Evolutionary conservation across 2,329 filamentous ascomycete species (phyloP).

Genomic region (Phaeophleospora eucalypticola): DNA sequence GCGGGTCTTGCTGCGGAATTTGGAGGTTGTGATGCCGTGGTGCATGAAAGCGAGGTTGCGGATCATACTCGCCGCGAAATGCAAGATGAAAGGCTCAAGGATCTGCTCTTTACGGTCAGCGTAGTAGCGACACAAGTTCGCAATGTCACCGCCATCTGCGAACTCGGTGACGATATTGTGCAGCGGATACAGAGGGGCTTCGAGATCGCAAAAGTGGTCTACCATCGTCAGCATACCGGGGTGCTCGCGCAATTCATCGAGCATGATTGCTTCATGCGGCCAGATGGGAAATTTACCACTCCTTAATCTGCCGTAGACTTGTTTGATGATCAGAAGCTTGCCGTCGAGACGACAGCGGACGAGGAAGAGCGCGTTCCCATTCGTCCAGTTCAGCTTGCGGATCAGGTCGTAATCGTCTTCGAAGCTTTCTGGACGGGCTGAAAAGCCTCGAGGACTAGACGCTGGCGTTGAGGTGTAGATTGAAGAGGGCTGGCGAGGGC

Average conservation of each 20-base stretch:
- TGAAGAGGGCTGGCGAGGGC: neutral
- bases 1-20: conserved; percentile 1
- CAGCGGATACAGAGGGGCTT: neutral
- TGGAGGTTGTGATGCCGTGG: conserved; percentile 14
- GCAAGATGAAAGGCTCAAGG: conserved; percentile 21
- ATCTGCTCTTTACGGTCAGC: neutral
- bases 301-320: neutral
- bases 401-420: conserved; percentile 7
- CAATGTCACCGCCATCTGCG: conserved; percentile 23
- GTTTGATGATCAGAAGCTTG: conserved; percentile 16
- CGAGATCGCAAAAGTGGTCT: neutral
- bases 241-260: neutral
- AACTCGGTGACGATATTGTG: conserved; percentile 19
- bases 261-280: neutral
- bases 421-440: neutral
- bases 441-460: neutral
- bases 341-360: conserved; percentile 5
- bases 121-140: conserved; percentile 12
- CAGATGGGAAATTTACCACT: neutral
- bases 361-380: conserved; percentile 9
- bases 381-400: conserved; percentile 5
- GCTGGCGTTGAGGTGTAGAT: neutral
- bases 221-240: conserved; percentile 7
- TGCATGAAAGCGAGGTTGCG: conserved; percentile 27
- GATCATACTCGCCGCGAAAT: conserved; percentile 24